Evolutionary conservation across 805 yeast genomes (phyloP), one percentile per base, ranked within the genome.

Genomic region (Hyphopichia homilentoma): DNA sequence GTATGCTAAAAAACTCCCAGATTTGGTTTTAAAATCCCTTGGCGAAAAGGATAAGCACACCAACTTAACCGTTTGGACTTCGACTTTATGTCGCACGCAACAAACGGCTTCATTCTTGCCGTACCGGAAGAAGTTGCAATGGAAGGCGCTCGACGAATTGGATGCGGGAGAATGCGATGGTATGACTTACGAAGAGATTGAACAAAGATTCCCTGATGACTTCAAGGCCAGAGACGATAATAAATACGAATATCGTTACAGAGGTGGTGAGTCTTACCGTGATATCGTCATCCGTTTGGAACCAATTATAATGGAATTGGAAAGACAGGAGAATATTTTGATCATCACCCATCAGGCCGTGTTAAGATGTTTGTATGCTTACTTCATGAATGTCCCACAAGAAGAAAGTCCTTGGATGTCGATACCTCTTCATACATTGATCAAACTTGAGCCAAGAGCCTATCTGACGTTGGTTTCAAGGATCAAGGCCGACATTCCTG

Each of bases 361-460:
- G 7, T 68, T 93, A 44, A 75, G 99, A 50, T 93, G 99, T 54
- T 81, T 93, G 32, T 93, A 93, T 59, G 97, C 98, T 6, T 93
- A 93, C 59, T 93, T 89, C 54, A 93, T 93, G 97, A 90, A 93
- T 54, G 95, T 93, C 13, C 96, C 97, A 4, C 97, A 90, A 57
- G 96, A 90, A 48, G 90, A 87, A 57, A 77, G 89, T 37, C 99
- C 99, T 4, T 93, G 98, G 98, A 88, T 93, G 96, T 86, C 94
- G 24, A 94, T 93, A 38, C 99, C 99, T 5, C 67, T 93, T 48
- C 99, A 93, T 54, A 93, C 98, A 0, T 65, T 93, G 55, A 93
- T 93, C 50, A 84, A 87, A 53, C 68, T 93, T 41, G 97, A 93
- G 56, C 96, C 97, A n/a, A 73, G 95, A 36, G 96, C 98, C 0